A percentile compares a stretch with the other conserved stretches of the same genome.
These are phyloP conservation scores for Cryomyces minteri DNA, from an alignment of 495 filamentous ascomycete species.

Conservation along the genomic window DNA sequence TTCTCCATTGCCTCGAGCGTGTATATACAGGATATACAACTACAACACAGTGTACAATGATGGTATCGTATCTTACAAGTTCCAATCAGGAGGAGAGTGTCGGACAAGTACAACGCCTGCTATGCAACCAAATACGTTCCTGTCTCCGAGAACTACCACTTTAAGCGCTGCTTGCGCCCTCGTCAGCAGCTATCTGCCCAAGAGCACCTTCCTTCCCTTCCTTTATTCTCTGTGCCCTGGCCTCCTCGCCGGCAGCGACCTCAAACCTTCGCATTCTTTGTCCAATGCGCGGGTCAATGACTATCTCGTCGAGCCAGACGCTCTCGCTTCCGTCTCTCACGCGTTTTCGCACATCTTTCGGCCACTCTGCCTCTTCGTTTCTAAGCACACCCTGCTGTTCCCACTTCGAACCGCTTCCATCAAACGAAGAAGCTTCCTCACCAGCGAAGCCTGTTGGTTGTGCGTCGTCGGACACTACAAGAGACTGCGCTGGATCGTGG, in stretches of 20 bases:
- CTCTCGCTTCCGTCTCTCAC: constrained; percentile 15
- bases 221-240: constrained; percentile 38
- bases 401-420: constrained; percentile 18
- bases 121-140: no score
- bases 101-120: no score
- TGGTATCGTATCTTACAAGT: no score
- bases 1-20: no score
- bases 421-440: constrained; percentile 9
- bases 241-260: constrained; percentile 43
- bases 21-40: no score
- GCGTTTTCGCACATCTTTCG: constrained; percentile 29
- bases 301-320: constrained; percentile 60
- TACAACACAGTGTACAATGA: no score
- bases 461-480: not conserved
- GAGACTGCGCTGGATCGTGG: constrained; percentile 4
- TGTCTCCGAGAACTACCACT: no score
- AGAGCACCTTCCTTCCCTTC: constrained; percentile 30
- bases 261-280: constrained; percentile 67
- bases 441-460: constrained; percentile 1
- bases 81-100: no score
- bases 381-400: constrained; percentile 57
- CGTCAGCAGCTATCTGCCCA: not conserved
- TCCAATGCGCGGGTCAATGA: constrained; percentile 60
- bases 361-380: constrained; percentile 74
- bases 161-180: no score